Evolutionary conservation across 2,329 filamentous ascomycete genomes (phyloP), one percentile per base, ranked within the genome.

Genomic region (Fusarium mundagurra): DNA sequence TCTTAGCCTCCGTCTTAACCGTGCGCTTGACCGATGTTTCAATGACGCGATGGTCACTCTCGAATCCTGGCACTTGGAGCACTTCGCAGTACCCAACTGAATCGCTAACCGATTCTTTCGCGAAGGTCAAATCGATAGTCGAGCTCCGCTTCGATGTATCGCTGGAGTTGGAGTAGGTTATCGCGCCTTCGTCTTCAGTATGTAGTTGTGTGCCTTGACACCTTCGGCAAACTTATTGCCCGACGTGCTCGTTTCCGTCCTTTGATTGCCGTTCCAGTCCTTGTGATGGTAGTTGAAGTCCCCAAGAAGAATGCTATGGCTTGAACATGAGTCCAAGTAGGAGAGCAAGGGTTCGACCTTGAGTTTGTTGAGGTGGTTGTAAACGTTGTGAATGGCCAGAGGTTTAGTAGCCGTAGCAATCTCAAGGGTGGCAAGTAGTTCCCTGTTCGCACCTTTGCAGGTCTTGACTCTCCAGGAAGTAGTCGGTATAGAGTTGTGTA

Each of bases 201-300:
- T 58, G 17, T 54, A 38, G 10, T 22, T 16, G 13, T 20, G 18
- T 13, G 13, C 13, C 2, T 14, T 31, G 31, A 38, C 24, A 13
- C 34, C 33, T 20, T 38, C 18, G n/a, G 50, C 50, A 24, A 54
- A 54, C 33, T 5, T 20, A 6, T 27, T 54, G 34, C 33, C 8
- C 4, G 34, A 27, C 7, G 11, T 17, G 20, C 24, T 36, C 9
- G 41, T 38, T 13, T 33, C 6, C 11, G 27, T 45, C 5, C 41
- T 41, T 29, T 5, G 18, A 29, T 27, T 9, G 13, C 41, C 27
- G 36, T 59, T 55, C 41, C 41, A 66, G 18, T 22, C 24, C 6
- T n/a, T 27, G 48, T 61, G 57, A 31, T 66, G 63, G n/a, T 41
- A 41, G 38, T 62, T 61, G 33, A 66, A 66, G 34, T 62, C 57